Base-by-base conservation (phyloP, 129 eudicot species). In the Sambucus nigra region DNA sequence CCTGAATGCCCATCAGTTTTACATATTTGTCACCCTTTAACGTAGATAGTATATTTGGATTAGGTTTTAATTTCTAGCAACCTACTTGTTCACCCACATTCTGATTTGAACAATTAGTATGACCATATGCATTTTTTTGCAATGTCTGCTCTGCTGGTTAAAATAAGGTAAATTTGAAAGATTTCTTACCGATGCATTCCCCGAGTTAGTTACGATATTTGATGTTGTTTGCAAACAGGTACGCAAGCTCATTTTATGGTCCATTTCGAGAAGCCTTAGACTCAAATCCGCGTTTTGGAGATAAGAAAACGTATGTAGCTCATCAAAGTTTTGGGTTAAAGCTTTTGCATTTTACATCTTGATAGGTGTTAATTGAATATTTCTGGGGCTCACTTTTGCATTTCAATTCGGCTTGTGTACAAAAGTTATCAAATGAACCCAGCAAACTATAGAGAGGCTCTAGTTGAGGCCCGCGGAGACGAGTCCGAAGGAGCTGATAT, bases 401-500 rank as follows among this genome's bases (percentile, higher is more conserved):
- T 54, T 31, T 41, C 46, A 33, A 14, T 21, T 22, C 50, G 46
- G 46, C 22, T 57, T 58, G 19, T 44, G 28, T 55, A 35, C 59
- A 57, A 74, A 63, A 92, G 99, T 21, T 92, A 92, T 60, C 99
- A 92, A 71, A 92, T 92, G 99, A 86, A 92, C 77, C 99, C 99
- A 16, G 95, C 83, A 54, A 92, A 92, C 54, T 86, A 86, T 54
- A 82, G 96, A 80, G 99, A 92, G 59, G 99, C 99, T 45, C 64
- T 92, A n/a, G 28, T 86, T 15, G 99, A 92, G 63, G 59, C 78
- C 53, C 83, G 72, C 13, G 91, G 71, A 51, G 96, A 92, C 48
- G 99, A 92, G 73, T 65, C 99, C 38, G 99, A 92, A 82, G 99
- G 99, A 73, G 99, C 99, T 1, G 99, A 92, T 73, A 92, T 92